phyloP scores from a whole-genome alignment of 1,139 yeast genomes.

The Scheffersomyces cryptocercus region DNA sequence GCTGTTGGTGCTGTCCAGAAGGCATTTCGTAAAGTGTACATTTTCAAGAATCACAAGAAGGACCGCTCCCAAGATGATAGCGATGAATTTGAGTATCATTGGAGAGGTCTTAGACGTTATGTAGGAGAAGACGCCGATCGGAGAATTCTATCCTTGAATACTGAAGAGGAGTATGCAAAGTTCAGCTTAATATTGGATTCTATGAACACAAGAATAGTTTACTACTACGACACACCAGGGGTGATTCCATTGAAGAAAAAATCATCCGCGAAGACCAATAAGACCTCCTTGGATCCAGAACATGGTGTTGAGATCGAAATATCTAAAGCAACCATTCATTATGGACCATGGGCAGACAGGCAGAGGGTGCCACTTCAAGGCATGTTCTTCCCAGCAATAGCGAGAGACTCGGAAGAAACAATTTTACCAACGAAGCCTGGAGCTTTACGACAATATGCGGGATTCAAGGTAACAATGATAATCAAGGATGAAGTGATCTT shows the following conservation, averaged over 20 bases:
- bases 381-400: slow-evolving; percentile 66
- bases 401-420: slow-evolving; percentile 58
- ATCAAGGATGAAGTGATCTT: slow-evolving; percentile 67
- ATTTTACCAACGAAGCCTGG: slow-evolving; percentile 44
- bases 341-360: slow-evolving; percentile 96
- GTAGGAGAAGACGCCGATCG: slow-evolving; percentile 36
- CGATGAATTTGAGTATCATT: slow-evolving; percentile 13
- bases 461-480: slow-evolving; percentile 54
- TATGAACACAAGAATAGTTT: slow-evolving; percentile 51
- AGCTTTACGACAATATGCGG: slow-evolving; percentile 51
- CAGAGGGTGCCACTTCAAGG: slow-evolving; percentile 69
- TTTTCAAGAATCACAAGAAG: neutral
- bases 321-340: slow-evolving; percentile 67
- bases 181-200: slow-evolving; percentile 75
- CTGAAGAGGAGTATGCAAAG: slow-evolving; percentile 76
- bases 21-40: slow-evolving; percentile 1
- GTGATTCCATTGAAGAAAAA: slow-evolving; percentile 37
- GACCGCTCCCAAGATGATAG: slow-evolving; percentile 6
- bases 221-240: slow-evolving; percentile 76
- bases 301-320: slow-evolving; percentile 64
- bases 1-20: slow-evolving; percentile 12
- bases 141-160: slow-evolving; percentile 30
- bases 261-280: neutral
- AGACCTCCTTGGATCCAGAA: slow-evolving; percentile 47
- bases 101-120: slow-evolving; percentile 48